Evolutionary conservation across 2,329 filamentous ascomycete species (phyloP), one percentile per base, ranked within the genome.

Genomic region (Aspergillus texensis): DNA sequence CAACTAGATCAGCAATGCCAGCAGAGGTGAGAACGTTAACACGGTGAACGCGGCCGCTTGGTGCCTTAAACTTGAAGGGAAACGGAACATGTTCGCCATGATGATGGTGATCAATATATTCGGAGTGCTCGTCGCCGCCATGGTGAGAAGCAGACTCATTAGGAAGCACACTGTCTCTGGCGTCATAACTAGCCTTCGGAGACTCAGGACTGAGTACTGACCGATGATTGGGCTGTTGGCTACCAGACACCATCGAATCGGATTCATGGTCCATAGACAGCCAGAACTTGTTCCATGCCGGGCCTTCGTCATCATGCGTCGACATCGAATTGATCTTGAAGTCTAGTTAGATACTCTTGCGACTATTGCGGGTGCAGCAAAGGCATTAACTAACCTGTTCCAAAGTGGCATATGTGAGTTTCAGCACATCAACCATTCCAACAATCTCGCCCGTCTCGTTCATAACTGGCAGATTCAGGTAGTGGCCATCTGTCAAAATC

Each of bases 201-300:
- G 88, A 79, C 67, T 96, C 93, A 45, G 93, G 92, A 41, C 93
- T 96, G 81, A 96, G 89, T 70, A 94, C 84, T 39, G 91, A 94
- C 64, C 92, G 88, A 60, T 88, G 86, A 55, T 85, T 88, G 72
- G 83, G 88, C 71, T 92, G 90, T 73, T 90, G 89, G 73, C 91
- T 92, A 56, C 94, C 95, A 64, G 95, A 99, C 78, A 98, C 89
- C 85, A 97, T 91, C 2, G 95, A 99, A 79, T 98, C 95, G 16
- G 94, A 94, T 77, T 97, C 94, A 72, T 96, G 89, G 78, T 98
- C 88, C 72, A 99, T 89, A 0, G 95, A 98, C 69, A 98, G 85
- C 95, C 95, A 99, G 82, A 99, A 99, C 80, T 98, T 99, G 83
- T 97, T 98, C 95, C 95, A 99, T 8, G 95, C 95, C 6, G 95